Conservation (phyloP, 306 rosid genomes). For the Rosa multiflora region DNA sequence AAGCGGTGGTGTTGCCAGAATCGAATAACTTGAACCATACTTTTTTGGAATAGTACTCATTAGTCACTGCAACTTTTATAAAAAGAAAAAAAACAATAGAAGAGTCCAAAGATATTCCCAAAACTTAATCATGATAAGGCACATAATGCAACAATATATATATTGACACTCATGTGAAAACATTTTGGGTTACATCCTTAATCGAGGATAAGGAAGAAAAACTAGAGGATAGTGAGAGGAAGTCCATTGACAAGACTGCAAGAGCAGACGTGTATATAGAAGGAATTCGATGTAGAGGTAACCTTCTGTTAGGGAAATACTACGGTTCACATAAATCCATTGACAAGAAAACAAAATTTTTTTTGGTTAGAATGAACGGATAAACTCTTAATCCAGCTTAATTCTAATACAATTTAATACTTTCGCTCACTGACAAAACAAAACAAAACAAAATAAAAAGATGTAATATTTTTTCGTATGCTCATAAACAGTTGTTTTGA, state of each 20-base stretch:
- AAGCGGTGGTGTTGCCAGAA: no score
- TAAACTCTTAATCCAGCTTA: no score
- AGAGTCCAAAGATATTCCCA: neutral
- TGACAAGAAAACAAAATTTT: neutral
- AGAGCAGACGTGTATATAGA: neutral
- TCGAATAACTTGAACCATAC: no score
- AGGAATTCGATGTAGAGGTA: neutral
- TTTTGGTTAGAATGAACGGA: no score
- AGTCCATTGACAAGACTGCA: neutral
- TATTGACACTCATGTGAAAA: neutral
- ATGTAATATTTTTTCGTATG: neutral
- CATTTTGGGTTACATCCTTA: neutral
- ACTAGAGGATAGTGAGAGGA: neutral
- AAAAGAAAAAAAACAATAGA: no score
- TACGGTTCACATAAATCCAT: neutral
- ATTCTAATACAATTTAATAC: no score
- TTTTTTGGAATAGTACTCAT: no score
- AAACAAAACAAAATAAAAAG: neutral
- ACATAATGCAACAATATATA: neutral
- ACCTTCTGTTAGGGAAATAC: neutral
- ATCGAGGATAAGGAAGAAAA: neutral
- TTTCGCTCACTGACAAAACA: neutral
- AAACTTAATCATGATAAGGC: neutral
- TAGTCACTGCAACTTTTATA: no score
- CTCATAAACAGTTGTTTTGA: neutral